Base-by-base conservation (phyloP, 257 asterid genomes). In the Catharanthus roseus region DNA sequence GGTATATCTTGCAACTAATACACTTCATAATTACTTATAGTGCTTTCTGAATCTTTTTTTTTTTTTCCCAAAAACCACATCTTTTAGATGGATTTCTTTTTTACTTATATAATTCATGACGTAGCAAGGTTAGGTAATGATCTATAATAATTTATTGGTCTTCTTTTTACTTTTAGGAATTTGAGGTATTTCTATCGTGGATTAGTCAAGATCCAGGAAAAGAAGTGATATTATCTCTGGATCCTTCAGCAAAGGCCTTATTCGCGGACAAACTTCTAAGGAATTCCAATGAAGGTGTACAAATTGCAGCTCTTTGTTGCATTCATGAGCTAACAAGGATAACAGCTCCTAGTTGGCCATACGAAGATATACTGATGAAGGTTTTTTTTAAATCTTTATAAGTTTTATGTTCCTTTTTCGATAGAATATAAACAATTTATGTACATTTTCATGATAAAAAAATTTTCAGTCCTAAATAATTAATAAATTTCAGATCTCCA, bases 341-440 rank as follows among this genome's bases (percentile, higher is more conserved):
- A 62, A 34, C 67, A 2, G 47, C 67, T 62, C 45, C 45, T 34
- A 16, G 31, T 1, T 62, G 67, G 67, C 67, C 67, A 33, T 62
- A 62, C n/a, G 67, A 34, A 26, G 47, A 34, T 0, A 0, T 2
- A 6, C 6, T 29, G 28, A 62, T 62, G 67, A 62, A 62, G 67
- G 67, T 62, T 62, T 62, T 62, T 62, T 34, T 34, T 26, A 8
- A 62, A 62, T 62, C 29, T 62, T 36, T 33, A 62, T 62, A 21
- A 34, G 15, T 36, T 62, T 15, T 16, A 5, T 19, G 15, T 62
- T 62, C 45, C 44, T 2, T 3, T 62, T 36, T 62, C 0, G 9
- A 38, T 33, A 34, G 15, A 16, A 34, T 33, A 21, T 62, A 62
- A 62, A 0, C 29, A 62, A 24, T 34, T 62, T 36, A 2, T 18